phyloP scores from a whole-genome alignment of 192 early-diverging fungal species.

The Backusella mclennaniae region DNA sequence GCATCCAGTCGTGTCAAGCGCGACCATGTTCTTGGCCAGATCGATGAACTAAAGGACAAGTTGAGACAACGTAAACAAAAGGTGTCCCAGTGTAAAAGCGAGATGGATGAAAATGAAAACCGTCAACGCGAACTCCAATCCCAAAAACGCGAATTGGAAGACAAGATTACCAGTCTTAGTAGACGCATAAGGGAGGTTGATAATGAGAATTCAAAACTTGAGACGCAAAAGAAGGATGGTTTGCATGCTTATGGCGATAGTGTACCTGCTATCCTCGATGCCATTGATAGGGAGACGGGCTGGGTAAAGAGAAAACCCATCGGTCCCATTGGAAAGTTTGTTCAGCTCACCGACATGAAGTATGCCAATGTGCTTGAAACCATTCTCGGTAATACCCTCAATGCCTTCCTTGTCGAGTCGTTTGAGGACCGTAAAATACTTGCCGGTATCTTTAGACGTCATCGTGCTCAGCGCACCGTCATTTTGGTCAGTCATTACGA shows the following conservation, averaged over 20 bases:
- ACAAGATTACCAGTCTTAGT: background rate
- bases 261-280: constrained; percentile 58
- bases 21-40: background rate
- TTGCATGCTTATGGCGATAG: constrained; percentile 72
- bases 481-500: constrained; percentile 64
- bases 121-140: background rate
- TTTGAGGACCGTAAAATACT: constrained; percentile 61
- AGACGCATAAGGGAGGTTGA: background rate
- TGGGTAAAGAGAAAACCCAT: constrained; percentile 53
- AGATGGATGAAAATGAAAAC: background rate
- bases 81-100: background rate
- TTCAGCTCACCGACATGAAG: constrained; percentile 55
- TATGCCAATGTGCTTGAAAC: constrained; percentile 66
- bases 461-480: constrained; percentile 44
- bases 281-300: constrained; percentile 42
- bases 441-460: constrained; percentile 47
- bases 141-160: background rate
- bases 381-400: constrained; percentile 56
- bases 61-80: background rate
- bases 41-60: background rate
- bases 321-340: constrained; percentile 68
- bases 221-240: constrained; percentile 59
- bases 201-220: background rate
- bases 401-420: constrained; percentile 68
- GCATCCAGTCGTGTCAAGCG: background rate